Evolutionary conservation across 257 asterid genomes (phyloP).

Genomic region (Paulownia fortunei): DNA sequence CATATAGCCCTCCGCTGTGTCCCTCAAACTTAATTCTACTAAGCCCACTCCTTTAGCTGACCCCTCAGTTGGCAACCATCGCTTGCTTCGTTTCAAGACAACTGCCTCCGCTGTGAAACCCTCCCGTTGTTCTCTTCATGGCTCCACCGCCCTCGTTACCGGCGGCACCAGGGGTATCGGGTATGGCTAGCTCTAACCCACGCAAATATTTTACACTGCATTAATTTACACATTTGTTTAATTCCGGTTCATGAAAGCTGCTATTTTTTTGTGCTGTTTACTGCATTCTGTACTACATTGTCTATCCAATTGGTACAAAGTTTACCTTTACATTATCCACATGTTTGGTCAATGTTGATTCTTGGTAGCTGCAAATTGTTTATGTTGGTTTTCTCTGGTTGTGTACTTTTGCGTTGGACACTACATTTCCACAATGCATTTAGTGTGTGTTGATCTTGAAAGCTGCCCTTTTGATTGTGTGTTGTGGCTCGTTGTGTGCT

Average conservation of each 20-base stretch:
- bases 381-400: constrained; percentile 7
- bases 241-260: neutral
- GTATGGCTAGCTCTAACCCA: constrained; percentile 24
- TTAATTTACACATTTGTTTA: neutral
- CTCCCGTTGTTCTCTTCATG: constrained; percentile 61
- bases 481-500: no score
- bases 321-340: neutral
- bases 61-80: constrained; percentile 1
- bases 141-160: constrained; percentile 65
- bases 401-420: neutral
- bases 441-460: no score
- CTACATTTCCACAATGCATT: no score
- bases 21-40: neutral
- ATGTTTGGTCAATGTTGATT: neutral
- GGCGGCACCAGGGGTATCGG: constrained; percentile 74
- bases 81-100: constrained; percentile 30
- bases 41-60: constrained; percentile 2
- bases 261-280: neutral
- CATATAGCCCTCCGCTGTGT: constrained; percentile 10
- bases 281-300: no score
- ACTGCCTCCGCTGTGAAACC: constrained; percentile 34
- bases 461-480: constrained; percentile 19
- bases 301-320: no score
- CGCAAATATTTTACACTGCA: neutral
- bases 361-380: neutral